Conservation (phyloP, 257 asterid species). For the Linaria vulgaris region DNA sequence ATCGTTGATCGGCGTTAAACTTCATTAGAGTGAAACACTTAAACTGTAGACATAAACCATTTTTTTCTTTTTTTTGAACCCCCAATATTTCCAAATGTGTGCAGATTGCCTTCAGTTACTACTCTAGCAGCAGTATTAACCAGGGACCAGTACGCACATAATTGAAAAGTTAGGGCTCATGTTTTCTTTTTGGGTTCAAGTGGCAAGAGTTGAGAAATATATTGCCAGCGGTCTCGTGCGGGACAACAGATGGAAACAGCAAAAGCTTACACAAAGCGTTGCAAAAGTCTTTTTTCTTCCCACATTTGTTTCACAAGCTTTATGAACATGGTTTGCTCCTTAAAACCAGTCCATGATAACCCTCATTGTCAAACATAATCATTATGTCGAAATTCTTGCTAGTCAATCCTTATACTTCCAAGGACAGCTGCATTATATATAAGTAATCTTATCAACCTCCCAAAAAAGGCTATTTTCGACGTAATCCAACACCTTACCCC, state of each 20-base stretch:
- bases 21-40: too few relatives aligned
- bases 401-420: neutral
- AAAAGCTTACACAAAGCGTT: neutral
- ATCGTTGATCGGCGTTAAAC: too few relatives aligned
- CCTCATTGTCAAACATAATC: constrained; percentile 31
- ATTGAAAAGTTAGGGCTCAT: too few relatives aligned
- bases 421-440: neutral
- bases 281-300: neutral
- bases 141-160: too few relatives aligned
- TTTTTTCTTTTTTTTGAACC: too few relatives aligned
- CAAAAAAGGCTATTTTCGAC: neutral
- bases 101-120: too few relatives aligned
- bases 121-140: too few relatives aligned
- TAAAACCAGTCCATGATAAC: constrained; percentile 16
- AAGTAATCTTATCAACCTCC: neutral
- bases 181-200: too few relatives aligned
- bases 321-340: constrained; percentile 42
- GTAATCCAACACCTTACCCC: neutral
- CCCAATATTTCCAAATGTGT: too few relatives aligned
- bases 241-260: constrained; percentile 13
- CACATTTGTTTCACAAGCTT: constrained; percentile 24
- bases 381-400: constrained; percentile 21
- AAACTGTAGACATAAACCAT: too few relatives aligned
- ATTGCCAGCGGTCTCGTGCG: too few relatives aligned
- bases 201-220: too few relatives aligned